Evolutionary conservation across 441 rosid genomes (phyloP).

Genomic region (Pelargonium citronellum): DNA sequence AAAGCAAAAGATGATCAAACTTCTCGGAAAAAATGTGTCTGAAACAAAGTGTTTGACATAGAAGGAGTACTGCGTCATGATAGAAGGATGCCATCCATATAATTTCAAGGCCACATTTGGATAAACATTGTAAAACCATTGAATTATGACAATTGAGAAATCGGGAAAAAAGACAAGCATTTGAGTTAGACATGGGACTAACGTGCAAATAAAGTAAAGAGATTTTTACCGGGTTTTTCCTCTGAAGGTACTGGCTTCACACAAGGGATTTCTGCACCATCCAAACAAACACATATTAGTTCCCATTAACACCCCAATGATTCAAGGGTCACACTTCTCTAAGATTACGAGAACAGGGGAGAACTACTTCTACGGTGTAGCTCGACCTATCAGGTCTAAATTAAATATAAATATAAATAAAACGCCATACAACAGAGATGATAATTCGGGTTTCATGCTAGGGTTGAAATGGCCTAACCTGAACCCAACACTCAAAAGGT

Average conservation of each 20-base stretch:
- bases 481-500: no score
- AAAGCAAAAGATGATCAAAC: not conserved
- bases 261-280: constrained; percentile 55
- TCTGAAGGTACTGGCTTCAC: constrained; percentile 35
- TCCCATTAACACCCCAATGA: not conserved
- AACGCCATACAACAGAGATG: no score
- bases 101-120: not conserved
- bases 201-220: constrained; percentile 4
- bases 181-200: constrained; percentile 1
- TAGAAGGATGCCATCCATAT: not conserved
- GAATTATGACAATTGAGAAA: no score
- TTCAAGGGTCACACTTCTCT: no score
- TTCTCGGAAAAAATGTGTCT: not conserved
- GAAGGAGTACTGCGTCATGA: not conserved
- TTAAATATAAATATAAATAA: no score
- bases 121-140: no score
- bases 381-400: no score
- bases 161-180: not conserved
- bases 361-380: no score
- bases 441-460: no score
- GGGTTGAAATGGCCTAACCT: no score
- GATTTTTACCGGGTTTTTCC: constrained; percentile 41
- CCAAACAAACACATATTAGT: constrained; percentile 18
- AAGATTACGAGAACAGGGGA: no score
- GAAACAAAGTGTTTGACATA: not conserved